Percentiles rank a stretch among this genome's conserved stretches.
Conservation (phyloP, 1,284 basidiomycete genomes). For the Hymenochaete sp. region DNA sequence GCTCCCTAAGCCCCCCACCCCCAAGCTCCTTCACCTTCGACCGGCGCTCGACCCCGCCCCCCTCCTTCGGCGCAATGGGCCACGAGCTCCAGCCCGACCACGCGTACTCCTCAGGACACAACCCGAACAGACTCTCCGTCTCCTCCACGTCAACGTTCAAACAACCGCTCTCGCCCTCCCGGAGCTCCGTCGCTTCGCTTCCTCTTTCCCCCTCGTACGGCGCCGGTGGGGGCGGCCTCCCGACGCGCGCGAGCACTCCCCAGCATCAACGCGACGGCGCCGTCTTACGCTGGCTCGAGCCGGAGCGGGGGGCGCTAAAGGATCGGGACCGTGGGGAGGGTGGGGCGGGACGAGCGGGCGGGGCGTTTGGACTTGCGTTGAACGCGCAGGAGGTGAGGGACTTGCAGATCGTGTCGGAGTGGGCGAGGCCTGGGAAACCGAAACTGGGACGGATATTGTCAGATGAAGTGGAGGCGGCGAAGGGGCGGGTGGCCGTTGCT, state of each 20-base stretch:
- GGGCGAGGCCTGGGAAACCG: conserved; percentile 68
- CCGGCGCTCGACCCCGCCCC: not conserved
- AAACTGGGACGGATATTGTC: conserved; percentile 56
- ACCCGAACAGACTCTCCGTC: not conserved
- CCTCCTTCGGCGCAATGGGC: not conserved
- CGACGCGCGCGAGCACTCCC: not conserved
- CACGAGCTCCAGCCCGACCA: not conserved
- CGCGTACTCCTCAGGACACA: too few species aligned
- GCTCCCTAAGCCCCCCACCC: conserved; percentile 2
- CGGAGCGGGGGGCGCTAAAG: conserved; percentile 18
- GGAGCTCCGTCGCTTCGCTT: not conserved
- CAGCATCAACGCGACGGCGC: not conserved
- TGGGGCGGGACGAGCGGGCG: too few species aligned
- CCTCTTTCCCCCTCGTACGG: not conserved
- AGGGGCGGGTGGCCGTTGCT: conserved; percentile 57
- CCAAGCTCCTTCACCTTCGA: not conserved
- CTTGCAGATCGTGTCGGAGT: conserved; percentile 57
- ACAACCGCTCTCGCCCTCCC: not conserved
- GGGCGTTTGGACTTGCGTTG: conserved; percentile 30
- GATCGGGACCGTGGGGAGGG: conserved; percentile 15
- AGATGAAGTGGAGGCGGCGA: conserved; percentile 53
- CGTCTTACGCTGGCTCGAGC: conserved; percentile 7
- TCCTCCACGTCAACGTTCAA: not conserved
- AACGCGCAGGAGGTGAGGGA: conserved; percentile 63
- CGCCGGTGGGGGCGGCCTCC: not conserved